A percentile compares a stretch with the other conserved stretches of the same genome.
These are phyloP conservation scores for Fusarium nanum DNA, from an alignment of 2,329 filamentous ascomycete genomes.

Conservation along the genomic window DNA sequence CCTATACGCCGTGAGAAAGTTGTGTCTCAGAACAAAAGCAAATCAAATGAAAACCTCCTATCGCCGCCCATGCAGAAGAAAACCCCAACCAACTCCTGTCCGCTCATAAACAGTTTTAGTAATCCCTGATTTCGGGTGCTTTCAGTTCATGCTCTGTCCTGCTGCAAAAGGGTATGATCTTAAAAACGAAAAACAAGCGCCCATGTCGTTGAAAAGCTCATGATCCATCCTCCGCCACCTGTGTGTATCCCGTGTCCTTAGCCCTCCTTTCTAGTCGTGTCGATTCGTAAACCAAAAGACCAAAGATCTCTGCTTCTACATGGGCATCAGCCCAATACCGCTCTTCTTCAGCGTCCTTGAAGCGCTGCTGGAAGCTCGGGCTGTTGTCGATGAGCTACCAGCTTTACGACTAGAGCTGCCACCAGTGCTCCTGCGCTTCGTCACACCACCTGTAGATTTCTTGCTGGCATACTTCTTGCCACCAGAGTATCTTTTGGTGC, in stretches of 20 bases:
- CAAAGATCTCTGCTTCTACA: slow-evolving; percentile 40
- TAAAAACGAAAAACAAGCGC: slow-evolving; percentile 7
- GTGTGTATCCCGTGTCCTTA: slow-evolving; percentile 1
- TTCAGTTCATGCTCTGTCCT: slow-evolving; percentile 19
- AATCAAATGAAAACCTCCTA: slow-evolving; percentile 19
- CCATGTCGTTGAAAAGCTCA: slow-evolving; percentile 35
- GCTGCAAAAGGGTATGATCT: slow-evolving; percentile 27
- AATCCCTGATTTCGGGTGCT: slow-evolving; percentile 15
- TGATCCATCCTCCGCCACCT: slow-evolving; percentile 20
- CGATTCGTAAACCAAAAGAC: slow-evolving; percentile 10
- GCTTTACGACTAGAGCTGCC: slow-evolving; percentile 47
- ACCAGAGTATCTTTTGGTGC: slow-evolving; percentile 46
- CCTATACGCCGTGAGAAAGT: slow-evolving; percentile 23
- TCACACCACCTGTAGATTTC: slow-evolving; percentile 46
- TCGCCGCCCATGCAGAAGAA: slow-evolving; percentile 39
- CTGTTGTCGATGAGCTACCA: slow-evolving; percentile 47
- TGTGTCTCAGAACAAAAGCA: slow-evolving; percentile 6
- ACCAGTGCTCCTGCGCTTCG: slow-evolving; percentile 48
- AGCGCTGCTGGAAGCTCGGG: slow-evolving; percentile 36
- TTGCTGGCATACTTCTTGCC: slow-evolving; percentile 49
- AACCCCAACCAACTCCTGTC: slow-evolving; percentile 33
- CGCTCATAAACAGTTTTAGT: slow-evolving; percentile 16
- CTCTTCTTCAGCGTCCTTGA: slow-evolving; percentile 50
- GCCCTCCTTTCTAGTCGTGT: slow-evolving; percentile 3
- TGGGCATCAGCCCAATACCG: slow-evolving; percentile 49